phyloP scores from a whole-genome alignment of 768 basidiomycete species.

The Pulveroboletus frians region DNA sequence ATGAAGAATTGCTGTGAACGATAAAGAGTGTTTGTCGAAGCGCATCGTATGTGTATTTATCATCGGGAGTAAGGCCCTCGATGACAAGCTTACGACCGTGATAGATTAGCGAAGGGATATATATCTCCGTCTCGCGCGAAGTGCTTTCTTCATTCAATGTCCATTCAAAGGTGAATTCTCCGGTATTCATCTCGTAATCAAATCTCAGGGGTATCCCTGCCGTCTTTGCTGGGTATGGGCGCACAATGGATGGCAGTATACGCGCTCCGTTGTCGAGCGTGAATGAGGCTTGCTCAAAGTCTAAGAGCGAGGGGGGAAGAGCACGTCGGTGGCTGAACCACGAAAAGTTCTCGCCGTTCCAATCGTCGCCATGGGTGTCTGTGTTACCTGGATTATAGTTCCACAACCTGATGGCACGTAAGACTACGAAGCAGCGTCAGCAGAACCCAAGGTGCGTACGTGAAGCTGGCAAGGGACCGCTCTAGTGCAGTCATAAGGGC shows the following conservation, averaged over 20 bases:
- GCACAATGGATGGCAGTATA: conserved; percentile 71
- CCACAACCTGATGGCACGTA: conserved; percentile 61
- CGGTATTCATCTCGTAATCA: conserved; percentile 74
- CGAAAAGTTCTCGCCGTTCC: conserved; percentile 97
- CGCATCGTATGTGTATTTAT: conserved; percentile 57
- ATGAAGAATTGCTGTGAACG: conserved; percentile 38
- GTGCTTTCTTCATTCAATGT: conserved; percentile 16
- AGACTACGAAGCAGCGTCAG: neutral
- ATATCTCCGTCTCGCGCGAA: conserved; percentile 79
- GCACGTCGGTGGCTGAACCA: conserved; percentile 75
- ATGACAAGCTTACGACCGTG: conserved; percentile 55
- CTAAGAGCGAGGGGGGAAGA: conserved; percentile 49
- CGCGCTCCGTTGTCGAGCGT: conserved; percentile 80
- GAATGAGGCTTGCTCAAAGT: conserved; percentile 55
- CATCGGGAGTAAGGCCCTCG: conserved; percentile 46
- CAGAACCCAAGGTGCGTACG: conserved; percentile 46
- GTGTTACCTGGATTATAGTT: conserved; percentile 89
- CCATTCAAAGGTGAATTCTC: conserved; percentile 65
- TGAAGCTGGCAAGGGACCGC: conserved; percentile 71
- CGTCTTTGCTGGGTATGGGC: conserved; percentile 88
- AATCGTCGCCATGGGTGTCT: conserved; percentile 74
- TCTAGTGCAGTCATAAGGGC: conserved; percentile 84
- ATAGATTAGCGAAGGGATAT: conserved; percentile 60
- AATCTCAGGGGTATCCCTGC: conserved; percentile 76
- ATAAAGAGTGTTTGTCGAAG: conserved; percentile 72